These are phyloP conservation scores for Elongisporangium senticosum DNA, from an alignment of 352 stramenopile species.

Conservation along the genomic window DNA sequence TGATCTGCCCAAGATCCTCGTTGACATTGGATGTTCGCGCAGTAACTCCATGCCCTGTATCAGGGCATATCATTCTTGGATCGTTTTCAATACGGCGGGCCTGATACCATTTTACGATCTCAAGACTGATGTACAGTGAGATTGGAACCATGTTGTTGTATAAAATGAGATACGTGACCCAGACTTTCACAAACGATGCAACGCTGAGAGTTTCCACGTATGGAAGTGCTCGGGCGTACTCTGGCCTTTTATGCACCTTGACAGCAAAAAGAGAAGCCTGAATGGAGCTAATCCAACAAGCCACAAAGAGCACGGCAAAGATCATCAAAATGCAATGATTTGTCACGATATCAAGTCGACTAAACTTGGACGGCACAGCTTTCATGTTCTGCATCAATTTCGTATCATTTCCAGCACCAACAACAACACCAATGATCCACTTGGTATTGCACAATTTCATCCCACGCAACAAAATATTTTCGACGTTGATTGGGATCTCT, in stretches of 20 bases:
- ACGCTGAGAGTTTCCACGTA: constrained; percentile 28
- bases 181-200: constrained; percentile 47
- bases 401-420: constrained; percentile 71
- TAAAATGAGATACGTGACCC: constrained; percentile 79
- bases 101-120: constrained; percentile 95
- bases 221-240: constrained; percentile 15
- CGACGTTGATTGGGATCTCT: constrained; percentile 70
- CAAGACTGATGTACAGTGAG: constrained; percentile 96
- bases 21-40: constrained; percentile 92
- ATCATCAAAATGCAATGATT: constrained; percentile 85
- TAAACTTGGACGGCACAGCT: constrained; percentile 83
- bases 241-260: constrained; percentile 21
- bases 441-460: constrained; percentile 86
- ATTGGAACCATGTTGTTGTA: constrained; percentile 95
- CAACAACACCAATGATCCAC: constrained; percentile 73
- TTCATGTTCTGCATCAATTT: constrained; percentile 87
- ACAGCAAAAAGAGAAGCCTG: constrained; percentile 41
- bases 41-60: constrained; percentile 61
- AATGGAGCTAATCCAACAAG: constrained; percentile 65
- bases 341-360: constrained; percentile 62
- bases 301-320: constrained; percentile 66
- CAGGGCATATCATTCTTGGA: constrained; percentile 45
- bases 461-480: constrained; percentile 73
- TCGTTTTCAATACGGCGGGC: constrained; percentile 89
- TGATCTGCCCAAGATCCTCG: constrained; percentile 95